Evolutionary conservation across 108 stramenopile genomes (phyloP), one percentile per base, ranked within the genome.

Genomic region (Cylindrotheca closterium): DNA sequence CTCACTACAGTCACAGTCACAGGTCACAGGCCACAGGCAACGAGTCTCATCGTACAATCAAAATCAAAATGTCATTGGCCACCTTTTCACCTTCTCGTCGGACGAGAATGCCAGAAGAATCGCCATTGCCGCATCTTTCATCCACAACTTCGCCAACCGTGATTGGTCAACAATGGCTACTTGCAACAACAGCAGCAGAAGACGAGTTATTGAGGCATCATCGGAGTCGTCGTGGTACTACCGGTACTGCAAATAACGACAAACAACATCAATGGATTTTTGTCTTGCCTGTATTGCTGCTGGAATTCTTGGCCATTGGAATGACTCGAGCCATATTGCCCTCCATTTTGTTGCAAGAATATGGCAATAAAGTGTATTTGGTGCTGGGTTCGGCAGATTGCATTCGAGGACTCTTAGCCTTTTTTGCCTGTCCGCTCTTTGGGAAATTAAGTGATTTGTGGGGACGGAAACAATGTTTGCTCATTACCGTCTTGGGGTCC

Each of bases 231-330:
- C 7, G 7, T 42, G 37, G 10, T 10, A 42, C 37, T 10, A 42
- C 37, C 7, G 15, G 10, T 10, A 42, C 37, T 10, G 15, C 37
- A 42, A 42, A 10, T 7, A 7, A 42, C 7, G 10, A 42, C 7
- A 7, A 42, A 42, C 37, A 42, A 42, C 37, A 42, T 10, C 37
- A 42, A 42, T 42, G 37, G 37, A 67, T 89, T n/a, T 84, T 75
- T 27, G 89, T 98, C 8, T 79, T 98, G 1, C 97, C 97, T 7
- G 97, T 97, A 0, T 59, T 98, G 42, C 85, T 97, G 48, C 65
- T 95, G 55, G 97, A 98, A 75, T 98, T 95, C 71, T 70, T 98
- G 22, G 92, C 96, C 0, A 51, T 98, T 2, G 81, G 89, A 19
- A 30, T 92, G 54, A 95, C 94, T 7, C 75, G 91, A 24, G 85